Evolutionary conservation across 371 early-diverging fungal genomes (phyloP), one percentile per base, ranked within the genome.

Genomic region (Cokeromyces recurvatus): DNA sequence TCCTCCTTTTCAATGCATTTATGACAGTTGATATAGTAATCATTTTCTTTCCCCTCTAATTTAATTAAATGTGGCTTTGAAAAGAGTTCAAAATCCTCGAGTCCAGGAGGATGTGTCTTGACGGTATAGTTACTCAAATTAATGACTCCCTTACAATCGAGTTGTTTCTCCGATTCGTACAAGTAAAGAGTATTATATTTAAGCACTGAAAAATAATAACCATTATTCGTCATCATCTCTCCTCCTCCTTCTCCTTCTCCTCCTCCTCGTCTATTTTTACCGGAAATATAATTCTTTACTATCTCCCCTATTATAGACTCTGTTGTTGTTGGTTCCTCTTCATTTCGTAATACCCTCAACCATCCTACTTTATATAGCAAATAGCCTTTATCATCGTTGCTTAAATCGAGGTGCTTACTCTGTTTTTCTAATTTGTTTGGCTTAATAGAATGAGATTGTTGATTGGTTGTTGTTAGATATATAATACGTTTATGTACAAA

Each of bases 1-100:
- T 90, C 91, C 57, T 95, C 95, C 66, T 95, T 95, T 37, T 92
- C 90, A 7, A 77, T 78, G 14, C 84, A 77, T 4, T 64, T 56
- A 38, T 67, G 66, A 38, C 77, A 76, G 52, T 77, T 81, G 38
- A 84, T 62, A 56, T 71, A 84, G 45, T 77, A 80, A 11, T 38
- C 43, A 3, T 32, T 25, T 2, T 53, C 32, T 2, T 31, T 38
- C 14, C 35, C 43, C 24, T 58, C 62, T 46, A 82, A 50, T 32
- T 71, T 74, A 45, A 86, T 79, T 7, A 75, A 64, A 23, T 65
- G 62, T 1, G 73, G 76, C 43, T 78, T 70, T 25, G 74, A 68
- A 52, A 78, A 84, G 15, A 81, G 52, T 43, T 84, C 85, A 42
- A 67, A 70, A 29, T 84, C 82, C 19, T 75, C 68, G 17, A 87